Evolutionary conservation across 805 yeast genomes (phyloP).

Genomic region (Candida ascalaphidarum): DNA sequence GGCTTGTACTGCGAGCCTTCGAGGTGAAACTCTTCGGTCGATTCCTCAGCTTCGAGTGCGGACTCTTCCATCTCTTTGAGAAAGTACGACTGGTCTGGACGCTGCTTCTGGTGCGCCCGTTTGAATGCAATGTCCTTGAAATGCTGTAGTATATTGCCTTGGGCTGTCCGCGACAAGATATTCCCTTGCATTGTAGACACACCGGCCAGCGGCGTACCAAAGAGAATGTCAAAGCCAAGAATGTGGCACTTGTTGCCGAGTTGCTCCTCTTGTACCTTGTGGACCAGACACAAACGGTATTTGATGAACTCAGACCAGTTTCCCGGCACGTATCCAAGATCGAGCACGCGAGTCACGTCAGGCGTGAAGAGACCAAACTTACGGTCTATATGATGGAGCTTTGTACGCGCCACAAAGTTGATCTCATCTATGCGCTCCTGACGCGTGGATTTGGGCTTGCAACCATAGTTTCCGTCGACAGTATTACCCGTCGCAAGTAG

Average conservation of each 20-base stretch:
- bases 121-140: constrained; percentile 18
- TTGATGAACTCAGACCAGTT: constrained; percentile 28
- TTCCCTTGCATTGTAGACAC: constrained; percentile 81
- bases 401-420: constrained; percentile 15
- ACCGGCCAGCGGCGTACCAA: constrained; percentile 73
- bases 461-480: not conserved
- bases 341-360: constrained; percentile 22
- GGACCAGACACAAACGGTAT: constrained; percentile 16
- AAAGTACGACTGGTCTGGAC: constrained; percentile 14
- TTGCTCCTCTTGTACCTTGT: constrained; percentile 18
- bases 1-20: constrained; percentile 18
- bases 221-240: constrained; percentile 50
- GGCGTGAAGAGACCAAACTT: constrained; percentile 17
- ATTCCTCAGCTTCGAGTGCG: constrained; percentile 4
- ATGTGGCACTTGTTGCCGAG: constrained; percentile 23
- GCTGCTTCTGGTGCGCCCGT: constrained; percentile 1
- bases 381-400: constrained; percentile 19
- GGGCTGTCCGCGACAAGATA: constrained; percentile 40
- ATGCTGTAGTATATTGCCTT: constrained; percentile 11
- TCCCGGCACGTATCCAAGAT: constrained; percentile 34
- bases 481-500: no score
- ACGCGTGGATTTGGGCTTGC: constrained; percentile 2
- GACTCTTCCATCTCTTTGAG: constrained; percentile 18
- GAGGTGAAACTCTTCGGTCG: not conserved
- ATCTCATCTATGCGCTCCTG: constrained; percentile 14